phyloP scores from a whole-genome alignment of 441 rosid genomes.

The Bruguiera hainesii region DNA sequence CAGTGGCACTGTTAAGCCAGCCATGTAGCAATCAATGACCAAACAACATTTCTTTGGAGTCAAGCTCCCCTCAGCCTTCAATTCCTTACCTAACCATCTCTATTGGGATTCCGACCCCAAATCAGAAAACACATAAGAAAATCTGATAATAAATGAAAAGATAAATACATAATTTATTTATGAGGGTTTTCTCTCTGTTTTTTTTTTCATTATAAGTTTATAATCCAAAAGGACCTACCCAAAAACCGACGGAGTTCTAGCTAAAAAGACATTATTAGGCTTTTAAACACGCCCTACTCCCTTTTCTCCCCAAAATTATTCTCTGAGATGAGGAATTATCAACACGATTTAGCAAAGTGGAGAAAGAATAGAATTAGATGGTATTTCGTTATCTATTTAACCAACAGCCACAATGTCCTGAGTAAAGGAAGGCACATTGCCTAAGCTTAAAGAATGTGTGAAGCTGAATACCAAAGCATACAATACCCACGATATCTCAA shows the following conservation, averaged over 20 bases:
- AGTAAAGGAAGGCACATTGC: slow-evolving; percentile 28
- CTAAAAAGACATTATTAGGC: too few species aligned
- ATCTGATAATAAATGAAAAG: neutral
- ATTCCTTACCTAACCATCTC: slow-evolving; percentile 12
- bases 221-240: neutral
- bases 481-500: slow-evolving; percentile 36
- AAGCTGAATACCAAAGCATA: slow-evolving; percentile 1
- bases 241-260: neutral
- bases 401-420: slow-evolving; percentile 51
- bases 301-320: too few species aligned
- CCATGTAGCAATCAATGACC: slow-evolving; percentile 26
- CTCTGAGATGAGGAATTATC: neutral
- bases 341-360: neutral
- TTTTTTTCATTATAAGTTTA: neutral
- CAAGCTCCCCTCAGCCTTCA: slow-evolving; percentile 22
- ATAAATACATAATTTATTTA: neutral
- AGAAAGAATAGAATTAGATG: slow-evolving; percentile 28
- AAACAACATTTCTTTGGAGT: slow-evolving; percentile 25
- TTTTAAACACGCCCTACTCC: too few species aligned
- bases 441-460: slow-evolving; percentile 8
- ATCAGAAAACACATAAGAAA: neutral
- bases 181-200: too few species aligned
- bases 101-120: slow-evolving; percentile 11
- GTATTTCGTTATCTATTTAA: slow-evolving; percentile 44
- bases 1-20: neutral